These are phyloP conservation scores for Kandelia obovata DNA, from an alignment of 345 rosid genomes.

Conservation along the genomic window DNA sequence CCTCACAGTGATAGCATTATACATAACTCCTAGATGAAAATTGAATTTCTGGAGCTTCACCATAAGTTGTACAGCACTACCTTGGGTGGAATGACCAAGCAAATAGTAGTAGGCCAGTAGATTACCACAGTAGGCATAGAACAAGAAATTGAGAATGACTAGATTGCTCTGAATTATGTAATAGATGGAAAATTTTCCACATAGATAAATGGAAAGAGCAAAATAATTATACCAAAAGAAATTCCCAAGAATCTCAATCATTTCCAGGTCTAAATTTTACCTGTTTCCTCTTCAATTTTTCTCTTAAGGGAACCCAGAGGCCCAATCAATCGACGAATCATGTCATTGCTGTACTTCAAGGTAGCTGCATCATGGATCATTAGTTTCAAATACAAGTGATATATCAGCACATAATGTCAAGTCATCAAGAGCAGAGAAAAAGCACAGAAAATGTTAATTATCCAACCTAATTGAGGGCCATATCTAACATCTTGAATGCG, in stretches of 20 bases:
- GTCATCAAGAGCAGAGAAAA: constrained; percentile 8
- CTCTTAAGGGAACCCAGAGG: constrained; percentile 78
- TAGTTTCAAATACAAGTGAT: constrained; percentile 16
- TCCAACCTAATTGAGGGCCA: constrained; percentile 70
- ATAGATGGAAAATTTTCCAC: background rate
- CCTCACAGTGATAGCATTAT: background rate
- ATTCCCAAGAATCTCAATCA: background rate
- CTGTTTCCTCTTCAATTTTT: constrained; percentile 94
- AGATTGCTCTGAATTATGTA: background rate
- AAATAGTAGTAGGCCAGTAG: background rate
- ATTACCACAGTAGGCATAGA: background rate
- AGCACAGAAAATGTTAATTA: constrained; percentile 11
- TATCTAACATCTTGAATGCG: constrained; percentile 49
- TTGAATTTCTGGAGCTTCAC: background rate
- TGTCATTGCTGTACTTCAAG: constrained; percentile 72
- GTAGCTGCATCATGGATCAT: constrained; percentile 49
- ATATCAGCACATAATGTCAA: background rate
- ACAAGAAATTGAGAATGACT: background rate
- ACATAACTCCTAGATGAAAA: no score
- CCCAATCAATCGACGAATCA: constrained; percentile 80
- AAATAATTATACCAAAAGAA: background rate
- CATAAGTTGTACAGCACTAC: background rate
- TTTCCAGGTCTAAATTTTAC: constrained; percentile 27
- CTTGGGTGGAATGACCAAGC: background rate
- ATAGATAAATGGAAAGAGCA: no score